Conservation (phyloP, 257 asterid genomes). For the Striga asiatica region DNA sequence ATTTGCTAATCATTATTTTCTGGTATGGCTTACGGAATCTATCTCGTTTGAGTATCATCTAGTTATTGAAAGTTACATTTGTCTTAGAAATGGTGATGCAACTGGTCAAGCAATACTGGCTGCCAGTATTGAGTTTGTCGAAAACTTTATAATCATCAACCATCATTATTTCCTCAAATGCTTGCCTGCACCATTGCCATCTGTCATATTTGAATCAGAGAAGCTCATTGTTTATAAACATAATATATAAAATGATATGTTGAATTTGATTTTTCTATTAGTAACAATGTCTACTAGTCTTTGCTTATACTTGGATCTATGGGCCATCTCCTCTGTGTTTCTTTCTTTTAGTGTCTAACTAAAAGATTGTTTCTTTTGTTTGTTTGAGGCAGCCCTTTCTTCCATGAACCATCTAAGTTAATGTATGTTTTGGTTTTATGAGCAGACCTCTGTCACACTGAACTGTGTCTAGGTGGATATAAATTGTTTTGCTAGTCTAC, state of each 20-base stretch:
- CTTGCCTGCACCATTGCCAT: slow-evolving; percentile 4
- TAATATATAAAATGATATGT: slow-evolving; percentile 1
- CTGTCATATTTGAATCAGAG: slow-evolving; percentile 4
- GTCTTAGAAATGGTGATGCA: background rate
- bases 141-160: background rate
- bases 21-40: background rate
- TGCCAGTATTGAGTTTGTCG: background rate
- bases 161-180: background rate
- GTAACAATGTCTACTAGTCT: background rate
- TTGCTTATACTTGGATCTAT: background rate
- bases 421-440: background rate
- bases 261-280: background rate
- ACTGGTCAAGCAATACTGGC: slow-evolving; percentile 1
- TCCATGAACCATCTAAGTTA: slow-evolving; percentile 3
- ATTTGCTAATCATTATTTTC: slow-evolving; percentile 14
- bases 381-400: slow-evolving; percentile 6
- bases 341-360: background rate
- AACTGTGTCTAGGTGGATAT: slow-evolving; percentile 9
- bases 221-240: background rate
- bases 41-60: slow-evolving; percentile 4
- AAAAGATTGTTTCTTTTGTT: background rate
- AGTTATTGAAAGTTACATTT: slow-evolving; percentile 8
- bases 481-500: background rate
- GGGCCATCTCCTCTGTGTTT: background rate
- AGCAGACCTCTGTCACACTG: slow-evolving; percentile 1